Evolutionary conservation across 768 basidiomycete genomes (phyloP).

Genomic region (Hericium rajendrae): DNA sequence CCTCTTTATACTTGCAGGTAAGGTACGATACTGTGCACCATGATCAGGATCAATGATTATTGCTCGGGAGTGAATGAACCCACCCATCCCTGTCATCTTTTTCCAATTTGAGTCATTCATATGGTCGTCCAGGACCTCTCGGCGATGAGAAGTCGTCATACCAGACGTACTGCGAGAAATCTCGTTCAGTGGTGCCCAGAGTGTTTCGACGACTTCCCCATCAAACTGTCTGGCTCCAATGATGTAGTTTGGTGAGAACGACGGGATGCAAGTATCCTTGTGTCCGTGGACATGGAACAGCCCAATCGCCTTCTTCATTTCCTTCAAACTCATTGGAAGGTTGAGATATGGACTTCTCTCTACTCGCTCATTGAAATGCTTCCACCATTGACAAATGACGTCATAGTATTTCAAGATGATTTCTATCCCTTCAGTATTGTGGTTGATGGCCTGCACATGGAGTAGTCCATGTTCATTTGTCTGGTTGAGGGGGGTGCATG

Average conservation of each 20-base stretch:
- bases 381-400: background rate
- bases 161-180: slow-evolving; percentile 1
- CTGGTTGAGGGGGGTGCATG: background rate
- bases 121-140: background rate
- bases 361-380: background rate
- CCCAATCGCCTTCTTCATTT: background rate
- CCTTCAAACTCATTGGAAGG: background rate
- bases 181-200: slow-evolving; percentile 3
- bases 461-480: background rate
- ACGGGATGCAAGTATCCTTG: background rate
- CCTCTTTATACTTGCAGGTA: background rate
- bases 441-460: background rate
- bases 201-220: slow-evolving; percentile 1
- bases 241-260: slow-evolving; percentile 1
- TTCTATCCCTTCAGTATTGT: background rate
- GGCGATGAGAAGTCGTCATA: background rate
- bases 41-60: background rate
- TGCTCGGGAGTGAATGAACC: background rate
- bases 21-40: background rate
- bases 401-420: background rate
- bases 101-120: slow-evolving; percentile 4
- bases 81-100: background rate
- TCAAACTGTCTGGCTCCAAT: background rate
- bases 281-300: slow-evolving; percentile 5
- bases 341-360: background rate